Evolutionary conservation across 495 filamentous ascomycete species (phyloP), one percentile per base, ranked within the genome.

Genomic region (Talaromyces stipitatus): DNA sequence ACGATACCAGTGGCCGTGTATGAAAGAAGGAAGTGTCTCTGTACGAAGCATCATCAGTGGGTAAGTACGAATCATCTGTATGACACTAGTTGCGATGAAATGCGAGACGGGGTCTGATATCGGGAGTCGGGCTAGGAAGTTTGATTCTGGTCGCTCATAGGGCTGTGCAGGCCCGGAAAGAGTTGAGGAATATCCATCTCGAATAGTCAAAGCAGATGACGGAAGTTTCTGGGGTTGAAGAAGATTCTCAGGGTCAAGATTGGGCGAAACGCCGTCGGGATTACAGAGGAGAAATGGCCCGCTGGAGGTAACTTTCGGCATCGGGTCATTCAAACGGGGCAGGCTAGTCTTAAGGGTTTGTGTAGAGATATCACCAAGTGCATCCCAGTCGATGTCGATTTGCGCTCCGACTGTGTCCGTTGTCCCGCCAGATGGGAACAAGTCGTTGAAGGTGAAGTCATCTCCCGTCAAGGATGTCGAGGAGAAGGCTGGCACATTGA

Each of bases 21-120:
- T 60, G 16, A 64, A 64, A 20, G 60, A 53, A 14, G 62, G 62
- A 22, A 64, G 56, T 1, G 60, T 62, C 54, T 64, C 56, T 22
- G 51, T 52, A 16, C 62, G 61, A 22, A 62, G 46, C 62, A 64
- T 64, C 61, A 64, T 64, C n/a, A 22, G n/a, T 5, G 62, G 62
- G 32, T 24, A 64, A 10, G 61, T 48, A 30, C 57, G 41, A 8
- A 64, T 20, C 27, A 51, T 56, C 24, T 62, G 50, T 14, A 53
- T 3, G n/a, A 61, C 27, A 22, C n/a, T 30, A n/a, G 5, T 28
- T 28, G 56, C 59, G 2, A 36, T 38, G 26, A 41, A 53, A 5
- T 33, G 18, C 8, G 24, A 26, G 2, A 36, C 16, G 12, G 59
- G 50, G 12, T 56, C 23, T 48, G 38, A 30, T n/a, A 45, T 56